Evolutionary conservation across 1,284 basidiomycete species (phyloP).

Genomic region (Entoloma clypeatum): DNA sequence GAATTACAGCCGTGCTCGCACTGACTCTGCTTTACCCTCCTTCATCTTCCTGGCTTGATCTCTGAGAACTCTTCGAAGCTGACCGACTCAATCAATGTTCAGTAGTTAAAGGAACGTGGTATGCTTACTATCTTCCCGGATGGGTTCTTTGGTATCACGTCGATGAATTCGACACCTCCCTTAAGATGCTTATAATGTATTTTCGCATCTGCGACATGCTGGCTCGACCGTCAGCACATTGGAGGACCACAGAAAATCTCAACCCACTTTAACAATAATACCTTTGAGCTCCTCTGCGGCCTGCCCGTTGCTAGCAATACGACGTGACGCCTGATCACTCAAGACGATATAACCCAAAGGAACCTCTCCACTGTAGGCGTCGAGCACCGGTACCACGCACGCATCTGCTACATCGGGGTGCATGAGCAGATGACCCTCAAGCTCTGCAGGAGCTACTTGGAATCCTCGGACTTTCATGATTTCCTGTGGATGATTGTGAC

Average conservation of each 20-base stretch:
- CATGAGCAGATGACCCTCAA: slow-evolving; percentile 69
- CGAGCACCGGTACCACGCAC: slow-evolving; percentile 68
- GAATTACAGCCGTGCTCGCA: slow-evolving; percentile 13
- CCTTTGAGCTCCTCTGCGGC: slow-evolving; percentile 42
- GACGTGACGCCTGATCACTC: slow-evolving; percentile 37
- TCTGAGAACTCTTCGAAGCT: slow-evolving; percentile 41
- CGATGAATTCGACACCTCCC: slow-evolving; percentile 66
- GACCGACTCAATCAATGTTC: neutral
- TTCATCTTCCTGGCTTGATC: slow-evolving; percentile 33
- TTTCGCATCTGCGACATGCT: slow-evolving; percentile 72
- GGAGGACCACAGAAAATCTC: neutral
- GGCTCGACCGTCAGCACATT: neutral
- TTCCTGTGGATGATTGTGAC: slow-evolving; percentile 37
- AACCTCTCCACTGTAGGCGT: slow-evolving; percentile 78
- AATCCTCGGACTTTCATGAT: slow-evolving; percentile 56
- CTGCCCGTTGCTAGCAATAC: slow-evolving; percentile 31
- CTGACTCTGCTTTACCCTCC: neutral
- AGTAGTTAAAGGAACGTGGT: neutral
- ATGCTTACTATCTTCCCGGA: slow-evolving; percentile 58
- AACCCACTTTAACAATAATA: slow-evolving; percentile 35
- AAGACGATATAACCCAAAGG: slow-evolving; percentile 73
- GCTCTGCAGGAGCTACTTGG: slow-evolving; percentile 63
- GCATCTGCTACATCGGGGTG: slow-evolving; percentile 46
- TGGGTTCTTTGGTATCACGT: slow-evolving; percentile 69
- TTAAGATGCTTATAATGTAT: slow-evolving; percentile 66